A percentile compares a stretch with the other conserved stretches of the same genome.
Conservation (phyloP, 2,329 filamentous ascomycete species). For the Septoria petroselini region DNA sequence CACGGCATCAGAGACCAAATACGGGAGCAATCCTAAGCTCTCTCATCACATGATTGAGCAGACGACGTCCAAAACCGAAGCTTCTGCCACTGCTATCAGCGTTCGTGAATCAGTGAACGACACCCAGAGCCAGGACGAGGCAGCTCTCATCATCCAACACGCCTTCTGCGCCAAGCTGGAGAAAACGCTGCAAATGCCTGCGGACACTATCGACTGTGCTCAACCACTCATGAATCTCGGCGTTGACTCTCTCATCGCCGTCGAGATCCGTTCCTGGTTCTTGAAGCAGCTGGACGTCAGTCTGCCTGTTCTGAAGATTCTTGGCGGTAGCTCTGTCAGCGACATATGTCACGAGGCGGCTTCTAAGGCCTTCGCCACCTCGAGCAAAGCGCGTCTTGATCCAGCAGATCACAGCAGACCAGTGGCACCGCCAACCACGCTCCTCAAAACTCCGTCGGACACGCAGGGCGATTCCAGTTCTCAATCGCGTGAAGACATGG, state of each 20-base stretch:
- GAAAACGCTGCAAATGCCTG: constrained; percentile 9
- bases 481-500: neutral
- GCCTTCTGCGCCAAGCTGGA: constrained; percentile 12
- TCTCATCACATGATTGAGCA: constrained; percentile 7
- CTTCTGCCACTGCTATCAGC: neutral
- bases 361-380: constrained; percentile 4
- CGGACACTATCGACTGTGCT: constrained; percentile 5
- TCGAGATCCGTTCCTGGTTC: constrained; percentile 50
- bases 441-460: constrained; percentile 7
- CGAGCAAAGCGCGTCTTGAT: constrained; percentile 1
- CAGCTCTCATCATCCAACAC: constrained; percentile 1
- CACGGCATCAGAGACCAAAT: neutral
- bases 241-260: constrained; percentile 41
- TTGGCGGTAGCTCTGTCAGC: constrained; percentile 10
- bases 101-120: constrained; percentile 6
- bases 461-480: constrained; percentile 5
- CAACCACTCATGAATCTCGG: constrained; percentile 33
- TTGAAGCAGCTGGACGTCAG: constrained; percentile 39
- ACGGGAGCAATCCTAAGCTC: constrained; percentile 9
- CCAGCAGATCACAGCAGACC: constrained; percentile 1
- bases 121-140: constrained; percentile 2
- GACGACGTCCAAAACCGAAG: constrained; percentile 1
- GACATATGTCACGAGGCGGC: constrained; percentile 9
- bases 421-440: constrained; percentile 2
- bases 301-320: constrained; percentile 16